Percentiles rank a stretch among this genome's conserved stretches.
Conservation (phyloP, 176 grass and related monocot genomes). For the Secale cereale region DNA sequence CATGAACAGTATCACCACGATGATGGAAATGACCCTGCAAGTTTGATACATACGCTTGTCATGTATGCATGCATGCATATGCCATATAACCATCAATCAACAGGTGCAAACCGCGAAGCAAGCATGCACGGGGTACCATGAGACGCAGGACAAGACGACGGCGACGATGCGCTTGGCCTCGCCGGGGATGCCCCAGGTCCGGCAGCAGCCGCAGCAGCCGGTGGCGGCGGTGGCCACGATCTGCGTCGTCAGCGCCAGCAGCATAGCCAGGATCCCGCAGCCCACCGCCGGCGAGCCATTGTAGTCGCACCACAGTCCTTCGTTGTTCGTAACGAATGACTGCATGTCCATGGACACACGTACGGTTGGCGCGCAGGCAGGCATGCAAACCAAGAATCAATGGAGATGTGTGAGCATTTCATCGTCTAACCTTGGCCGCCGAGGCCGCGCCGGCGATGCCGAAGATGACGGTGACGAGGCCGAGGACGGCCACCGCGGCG, state of each 20-base stretch:
- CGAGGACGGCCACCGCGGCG: constrained; percentile 8
- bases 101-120: no score
- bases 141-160: neutral
- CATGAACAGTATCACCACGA: constrained; percentile 1
- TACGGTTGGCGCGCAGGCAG: no score
- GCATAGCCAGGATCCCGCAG: neutral
- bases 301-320: no score
- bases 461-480: constrained; percentile 23
- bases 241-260: constrained; percentile 2
- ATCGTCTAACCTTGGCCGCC: no score
- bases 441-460: constrained; percentile 6
- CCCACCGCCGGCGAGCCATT: constrained; percentile 12
- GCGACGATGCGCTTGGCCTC: constrained; percentile 16
- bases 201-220: constrained; percentile 12
- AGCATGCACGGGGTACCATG: constrained; percentile 1
- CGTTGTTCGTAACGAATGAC: no score
- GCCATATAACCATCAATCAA: no score
- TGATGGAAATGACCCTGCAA: neutral
- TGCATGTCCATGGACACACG: no score
- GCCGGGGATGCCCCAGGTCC: neutral
- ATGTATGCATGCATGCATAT: neutral
- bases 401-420: no score
- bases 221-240: constrained; percentile 5
- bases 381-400: no score
- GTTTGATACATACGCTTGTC: neutral